phyloP scores from a whole-genome alignment of 805 yeast genomes.

The Geotrichum ghanense region DNA sequence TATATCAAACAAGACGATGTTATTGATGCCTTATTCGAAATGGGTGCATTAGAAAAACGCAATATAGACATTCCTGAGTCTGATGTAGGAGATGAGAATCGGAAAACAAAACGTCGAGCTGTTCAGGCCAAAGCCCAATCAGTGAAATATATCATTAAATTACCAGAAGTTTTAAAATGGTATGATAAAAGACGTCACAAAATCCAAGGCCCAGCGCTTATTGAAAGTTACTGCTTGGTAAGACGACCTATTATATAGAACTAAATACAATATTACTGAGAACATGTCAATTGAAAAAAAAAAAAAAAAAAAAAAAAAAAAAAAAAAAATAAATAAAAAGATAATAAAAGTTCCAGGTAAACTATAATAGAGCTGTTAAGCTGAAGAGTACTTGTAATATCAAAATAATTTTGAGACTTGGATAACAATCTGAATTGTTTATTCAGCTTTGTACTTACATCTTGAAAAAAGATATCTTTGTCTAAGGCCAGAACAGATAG shows the following conservation, averaged over 20 bases:
- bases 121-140: not conserved
- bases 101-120: not conserved
- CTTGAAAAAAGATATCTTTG: too few species aligned
- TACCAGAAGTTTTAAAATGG: not conserved
- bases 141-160: not conserved
- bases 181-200: not conserved
- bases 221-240: not conserved
- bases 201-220: not conserved
- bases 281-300: too few species aligned
- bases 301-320: too few species aligned
- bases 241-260: not conserved
- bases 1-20: slow-evolving; percentile 27
- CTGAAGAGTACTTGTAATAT: too few species aligned
- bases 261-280: too few species aligned
- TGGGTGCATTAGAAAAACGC: slow-evolving; percentile 18
- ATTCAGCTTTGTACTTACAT: too few species aligned
- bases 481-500: too few species aligned
- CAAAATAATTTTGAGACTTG: too few species aligned
- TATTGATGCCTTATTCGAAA: slow-evolving; percentile 19
- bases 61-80: not conserved
- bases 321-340: too few species aligned
- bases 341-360: too few species aligned
- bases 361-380: too few species aligned
- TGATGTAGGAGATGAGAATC: not conserved
- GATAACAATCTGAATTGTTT: too few species aligned